Evolutionary conservation across 345 rosid species (phyloP), one percentile per base, ranked within the genome.

Genomic region (Brassica carinata): DNA sequence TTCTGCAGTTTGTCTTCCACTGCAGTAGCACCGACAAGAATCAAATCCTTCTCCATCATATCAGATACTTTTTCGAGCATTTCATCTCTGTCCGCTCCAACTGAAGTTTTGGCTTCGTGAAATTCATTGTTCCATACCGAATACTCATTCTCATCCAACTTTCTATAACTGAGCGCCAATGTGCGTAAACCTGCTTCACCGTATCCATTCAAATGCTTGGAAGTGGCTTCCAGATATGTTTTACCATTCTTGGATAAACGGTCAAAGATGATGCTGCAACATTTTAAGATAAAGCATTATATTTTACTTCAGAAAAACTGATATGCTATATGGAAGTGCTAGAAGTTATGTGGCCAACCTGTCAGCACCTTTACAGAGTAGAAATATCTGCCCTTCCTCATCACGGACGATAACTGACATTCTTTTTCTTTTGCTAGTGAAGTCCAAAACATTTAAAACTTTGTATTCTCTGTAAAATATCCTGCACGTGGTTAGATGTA

Each of bases 341-440:
- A 61, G 58, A 80, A 79, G 70, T 15, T 72, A 40, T 15, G 58
- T 40, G 15, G 59, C 81, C 67, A 77, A 79, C 97, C 94, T 92
- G 85, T 92, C 95, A 58, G 97, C 97, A 8, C 97, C 97, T 82
- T 92, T 92, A 89, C 92, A 90, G 23, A 92, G 87, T 38, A 89
- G 90, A 77, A 89, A 79, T n/a, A 89, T 85, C 74, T 87, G 82
- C 14, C 92, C 92, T 53, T 87, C 88, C 83, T 86, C 89, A 69
- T 87, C 81, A 40, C 78, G 85, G 62, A 92, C 87, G 23, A 92
- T 85, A 23, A 92, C 95, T 1, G 97, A 90, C 94, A 92, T 92
- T 83, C 97, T 86, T 86, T 90, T 92, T 40, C 97, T 76, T 3
- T 85, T 79, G 82, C 95, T 92, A 38, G 78, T 85, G 79, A 89